A percentile compares a stretch with the other conserved stretches of the same genome.
phyloP scores from a whole-genome alignment of 2,329 filamentous ascomycete genomes.

The Macrophomina phaseolina region DNA sequence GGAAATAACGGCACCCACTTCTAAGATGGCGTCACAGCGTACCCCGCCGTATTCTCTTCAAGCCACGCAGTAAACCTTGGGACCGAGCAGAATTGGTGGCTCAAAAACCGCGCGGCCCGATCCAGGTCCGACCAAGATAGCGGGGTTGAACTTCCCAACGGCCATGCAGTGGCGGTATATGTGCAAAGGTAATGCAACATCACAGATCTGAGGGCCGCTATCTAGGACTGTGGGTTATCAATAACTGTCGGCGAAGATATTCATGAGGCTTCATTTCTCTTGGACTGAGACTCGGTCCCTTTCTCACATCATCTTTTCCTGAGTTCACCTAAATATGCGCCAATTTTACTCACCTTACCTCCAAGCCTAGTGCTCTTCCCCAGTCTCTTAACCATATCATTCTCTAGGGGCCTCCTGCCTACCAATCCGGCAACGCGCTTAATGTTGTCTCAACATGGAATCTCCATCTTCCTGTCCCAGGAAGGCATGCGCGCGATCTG shows the following conservation, averaged over 20 bases:
- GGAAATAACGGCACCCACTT: no score
- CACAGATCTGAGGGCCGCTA: neutral
- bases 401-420: neutral
- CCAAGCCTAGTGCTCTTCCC: neutral
- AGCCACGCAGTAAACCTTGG: neutral
- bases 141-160: neutral
- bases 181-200: neutral
- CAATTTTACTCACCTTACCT: neutral
- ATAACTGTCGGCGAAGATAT: no score
- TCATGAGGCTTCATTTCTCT: no score
- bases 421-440: neutral
- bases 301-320: no score
- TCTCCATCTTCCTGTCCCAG: neutral
- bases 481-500: neutral
- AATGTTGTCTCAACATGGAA: constrained; percentile 4
- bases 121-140: neutral
- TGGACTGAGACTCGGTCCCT: no score
- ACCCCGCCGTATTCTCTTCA: neutral
- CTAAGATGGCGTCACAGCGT: neutral
- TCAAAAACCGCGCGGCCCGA: constrained; percentile 2
- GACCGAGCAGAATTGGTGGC: neutral
- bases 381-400: neutral
- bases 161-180: neutral
- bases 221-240: no score
- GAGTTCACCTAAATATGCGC: no score